phyloP scores from a whole-genome alignment of 495 filamentous ascomycete species.

The Aspergillus bridgeri region DNA sequence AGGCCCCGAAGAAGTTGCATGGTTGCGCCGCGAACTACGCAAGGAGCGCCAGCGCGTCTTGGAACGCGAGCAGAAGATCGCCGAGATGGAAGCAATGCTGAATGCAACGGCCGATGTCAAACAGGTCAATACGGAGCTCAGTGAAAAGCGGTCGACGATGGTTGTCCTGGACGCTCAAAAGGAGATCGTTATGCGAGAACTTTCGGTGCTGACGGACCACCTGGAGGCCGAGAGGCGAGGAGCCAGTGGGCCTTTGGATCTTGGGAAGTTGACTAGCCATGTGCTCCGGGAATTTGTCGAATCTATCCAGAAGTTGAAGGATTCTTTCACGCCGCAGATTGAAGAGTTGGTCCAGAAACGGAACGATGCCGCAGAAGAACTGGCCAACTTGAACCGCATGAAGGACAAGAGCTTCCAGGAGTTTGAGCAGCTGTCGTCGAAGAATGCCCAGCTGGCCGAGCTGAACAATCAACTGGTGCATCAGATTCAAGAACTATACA shows the following conservation, averaged over 20 bases:
- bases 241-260: constrained; percentile 59
- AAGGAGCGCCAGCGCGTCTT: constrained; percentile 75
- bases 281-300: constrained; percentile 86
- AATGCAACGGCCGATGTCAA: constrained; percentile 75
- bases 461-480: constrained; percentile 93
- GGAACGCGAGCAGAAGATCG: constrained; percentile 73
- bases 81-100: constrained; percentile 74
- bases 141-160: constrained; percentile 93
- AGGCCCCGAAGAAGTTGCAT: constrained; percentile 64
- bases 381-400: constrained; percentile 68
- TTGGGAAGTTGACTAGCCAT: constrained; percentile 74
- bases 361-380: constrained; percentile 78
- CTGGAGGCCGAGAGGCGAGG: constrained; percentile 64
- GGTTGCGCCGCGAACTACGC: constrained; percentile 73
- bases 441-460: constrained; percentile 90
- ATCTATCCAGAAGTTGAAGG: constrained; percentile 81
- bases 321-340: constrained; percentile 69
- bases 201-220: constrained; percentile 81
- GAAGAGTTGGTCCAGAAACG: constrained; percentile 81
- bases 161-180: constrained; percentile 92
- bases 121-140: constrained; percentile 77
- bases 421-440: constrained; percentile 87
- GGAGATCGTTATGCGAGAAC: constrained; percentile 89
- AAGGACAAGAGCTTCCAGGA: constrained; percentile 92
- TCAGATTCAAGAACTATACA: constrained; percentile 89